Conservation (phyloP, 2,329 filamentous ascomycete species). For the Trichoderma polysporum region DNA sequence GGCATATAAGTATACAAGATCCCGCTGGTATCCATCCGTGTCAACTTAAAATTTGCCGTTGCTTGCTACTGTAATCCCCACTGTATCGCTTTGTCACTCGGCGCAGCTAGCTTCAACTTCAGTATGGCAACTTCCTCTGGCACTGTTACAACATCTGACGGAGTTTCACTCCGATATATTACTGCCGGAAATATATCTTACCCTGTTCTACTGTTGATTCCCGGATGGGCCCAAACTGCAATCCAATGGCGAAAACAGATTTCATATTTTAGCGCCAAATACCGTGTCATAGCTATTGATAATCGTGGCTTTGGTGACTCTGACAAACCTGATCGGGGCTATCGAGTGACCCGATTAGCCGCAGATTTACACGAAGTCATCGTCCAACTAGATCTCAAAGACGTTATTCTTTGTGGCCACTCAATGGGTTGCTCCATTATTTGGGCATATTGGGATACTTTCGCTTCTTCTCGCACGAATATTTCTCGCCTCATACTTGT, state of each 20-base stretch:
- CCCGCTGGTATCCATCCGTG: not conserved
- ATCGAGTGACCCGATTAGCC: conserved; percentile 32
- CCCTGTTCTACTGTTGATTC: conserved; percentile 33
- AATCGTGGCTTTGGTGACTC: conserved; percentile 37
- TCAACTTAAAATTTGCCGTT: not conserved
- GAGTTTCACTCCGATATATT: conserved; percentile 25
- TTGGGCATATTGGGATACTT: conserved; percentile 37
- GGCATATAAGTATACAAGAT: not conserved
- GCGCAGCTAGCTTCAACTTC: not conserved
- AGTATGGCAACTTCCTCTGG: conserved; percentile 8
- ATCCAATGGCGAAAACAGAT: conserved; percentile 35
- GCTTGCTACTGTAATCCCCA: not conserved
- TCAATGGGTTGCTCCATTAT: conserved; percentile 37
- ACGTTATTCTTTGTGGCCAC: conserved; percentile 36
- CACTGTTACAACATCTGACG: conserved; percentile 11
- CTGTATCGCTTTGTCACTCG: not conserved
- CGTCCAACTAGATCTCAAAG: conserved; percentile 30
- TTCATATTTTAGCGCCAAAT: conserved; percentile 30
- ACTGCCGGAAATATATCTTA: conserved; percentile 23
- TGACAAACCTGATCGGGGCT: conserved; percentile 33
- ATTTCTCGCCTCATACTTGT: conserved; percentile 32
- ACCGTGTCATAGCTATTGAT: conserved; percentile 35
- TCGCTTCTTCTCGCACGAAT: conserved; percentile 26
- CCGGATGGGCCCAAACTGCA: conserved; percentile 36
- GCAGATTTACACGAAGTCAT: conserved; percentile 33